Percentiles rank a stretch among this genome's conserved stretches.
These are phyloP conservation scores for Talaromyces adpressus DNA, from an alignment of 495 filamentous ascomycete genomes.

Conservation along the genomic window DNA sequence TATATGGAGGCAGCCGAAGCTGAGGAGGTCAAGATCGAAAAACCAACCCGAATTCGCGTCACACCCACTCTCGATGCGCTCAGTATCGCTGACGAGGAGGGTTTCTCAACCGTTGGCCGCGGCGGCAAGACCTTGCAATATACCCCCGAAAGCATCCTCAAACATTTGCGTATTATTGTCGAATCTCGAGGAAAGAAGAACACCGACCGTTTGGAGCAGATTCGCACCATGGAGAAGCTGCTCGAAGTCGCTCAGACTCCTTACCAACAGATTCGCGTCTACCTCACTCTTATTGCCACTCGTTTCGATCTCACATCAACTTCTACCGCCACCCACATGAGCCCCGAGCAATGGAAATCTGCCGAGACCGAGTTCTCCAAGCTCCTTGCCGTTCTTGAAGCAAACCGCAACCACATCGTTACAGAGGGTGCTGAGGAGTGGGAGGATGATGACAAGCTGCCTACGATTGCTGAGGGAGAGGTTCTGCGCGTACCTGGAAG, in stretches of 20 bases:
- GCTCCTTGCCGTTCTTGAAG: constrained; percentile 73
- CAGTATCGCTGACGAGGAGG: constrained; percentile 60
- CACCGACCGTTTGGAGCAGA: constrained; percentile 90
- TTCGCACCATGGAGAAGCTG: constrained; percentile 94
- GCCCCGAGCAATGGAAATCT: constrained; percentile 92
- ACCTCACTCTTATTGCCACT: constrained; percentile 86
- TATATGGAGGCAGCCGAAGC: constrained; percentile 87
- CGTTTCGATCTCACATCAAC: constrained; percentile 81
- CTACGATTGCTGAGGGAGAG: constrained; percentile 61
- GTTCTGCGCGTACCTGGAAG: constrained; percentile 85
- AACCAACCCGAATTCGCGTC: constrained; percentile 16
- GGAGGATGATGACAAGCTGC: constrained; percentile 96
- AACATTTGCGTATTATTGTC: constrained; percentile 86
- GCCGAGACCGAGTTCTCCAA: constrained; percentile 77
- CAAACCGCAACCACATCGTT: constrained; percentile 69
- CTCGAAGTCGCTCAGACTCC: constrained; percentile 78
- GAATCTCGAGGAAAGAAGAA: constrained; percentile 98
- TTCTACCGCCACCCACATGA: constrained; percentile 73
- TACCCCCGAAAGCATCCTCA: constrained; percentile 96
- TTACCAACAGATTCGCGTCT: constrained; percentile 91
- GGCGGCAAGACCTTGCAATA: constrained; percentile 81
- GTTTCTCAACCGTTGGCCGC: constrained; percentile 78
- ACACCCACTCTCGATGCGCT: constrained; percentile 14
- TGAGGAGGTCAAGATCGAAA: constrained; percentile 47
- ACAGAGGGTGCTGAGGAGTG: constrained; percentile 92